Conservation (phyloP, 2,329 filamentous ascomycete genomes). For the Stagonosporopsis chrysanthemi region DNA sequence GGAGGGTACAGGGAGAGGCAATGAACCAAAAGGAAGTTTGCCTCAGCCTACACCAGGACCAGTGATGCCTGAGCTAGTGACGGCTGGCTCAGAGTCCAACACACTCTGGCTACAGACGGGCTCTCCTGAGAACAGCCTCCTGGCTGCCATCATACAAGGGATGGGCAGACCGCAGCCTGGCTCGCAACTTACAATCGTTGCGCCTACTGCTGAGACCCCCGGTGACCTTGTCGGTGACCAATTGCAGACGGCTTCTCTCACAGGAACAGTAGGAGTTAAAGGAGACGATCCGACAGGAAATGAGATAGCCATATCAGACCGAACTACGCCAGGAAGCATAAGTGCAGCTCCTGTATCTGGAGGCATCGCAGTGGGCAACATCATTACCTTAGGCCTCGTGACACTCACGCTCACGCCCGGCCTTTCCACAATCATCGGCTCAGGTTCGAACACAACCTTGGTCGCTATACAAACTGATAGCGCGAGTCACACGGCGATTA, state of each 20-base stretch:
- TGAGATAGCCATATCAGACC: not conserved
- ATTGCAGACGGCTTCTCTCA: not conserved
- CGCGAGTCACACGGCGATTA: constrained; percentile 36
- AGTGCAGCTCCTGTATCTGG: constrained; percentile 1
- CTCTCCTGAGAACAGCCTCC: constrained; percentile 21
- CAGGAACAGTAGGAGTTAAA: not conserved
- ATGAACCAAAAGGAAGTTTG: not conserved
- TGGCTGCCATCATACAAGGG: constrained; percentile 28
- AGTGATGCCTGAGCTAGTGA: not conserved
- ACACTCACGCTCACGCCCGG: constrained; percentile 38
- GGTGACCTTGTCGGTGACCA: not conserved
- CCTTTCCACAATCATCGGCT: constrained; percentile 36
- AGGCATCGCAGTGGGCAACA: constrained; percentile 11
- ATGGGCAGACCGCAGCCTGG: constrained; percentile 20
- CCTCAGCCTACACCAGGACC: not conserved
- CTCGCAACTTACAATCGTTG: constrained; percentile 12
- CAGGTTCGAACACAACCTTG: constrained; percentile 28
- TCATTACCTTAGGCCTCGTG: constrained; percentile 28
- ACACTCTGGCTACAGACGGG: not conserved
- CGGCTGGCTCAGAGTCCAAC: not conserved
- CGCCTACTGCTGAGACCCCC: constrained; percentile 2
- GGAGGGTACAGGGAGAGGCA: not conserved
- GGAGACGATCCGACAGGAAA: not conserved
- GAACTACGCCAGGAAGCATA: not conserved
- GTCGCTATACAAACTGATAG: constrained; percentile 35